A percentile compares a stretch with the other conserved stretches of the same genome.
Evolutionary conservation across 2,329 filamentous ascomycete genomes (phyloP).

Genomic region (Raffaelea albimanens): DNA sequence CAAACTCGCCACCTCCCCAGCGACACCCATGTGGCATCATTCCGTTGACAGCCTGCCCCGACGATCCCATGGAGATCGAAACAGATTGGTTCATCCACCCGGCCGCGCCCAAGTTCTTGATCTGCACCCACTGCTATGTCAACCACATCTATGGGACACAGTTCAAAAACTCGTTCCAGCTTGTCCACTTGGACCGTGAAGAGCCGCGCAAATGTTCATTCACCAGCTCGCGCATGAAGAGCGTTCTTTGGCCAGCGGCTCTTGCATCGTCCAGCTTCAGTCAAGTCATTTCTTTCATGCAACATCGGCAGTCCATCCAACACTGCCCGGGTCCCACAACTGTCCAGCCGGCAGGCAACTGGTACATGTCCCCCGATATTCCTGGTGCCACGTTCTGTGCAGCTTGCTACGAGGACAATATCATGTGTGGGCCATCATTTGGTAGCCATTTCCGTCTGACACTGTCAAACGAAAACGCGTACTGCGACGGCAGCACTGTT

Average conservation of each 20-base stretch:
- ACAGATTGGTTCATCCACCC: not conserved
- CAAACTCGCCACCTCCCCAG: no score
- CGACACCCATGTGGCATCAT: not conserved
- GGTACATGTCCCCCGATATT: not conserved
- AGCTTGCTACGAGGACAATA: not conserved
- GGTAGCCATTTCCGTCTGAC: not conserved
- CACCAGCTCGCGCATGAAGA: not conserved
- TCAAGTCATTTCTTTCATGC: not conserved
- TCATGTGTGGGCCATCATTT: not conserved
- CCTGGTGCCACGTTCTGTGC: not conserved
- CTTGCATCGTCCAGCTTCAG: not conserved
- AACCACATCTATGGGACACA: not conserved
- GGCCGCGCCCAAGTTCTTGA: not conserved
- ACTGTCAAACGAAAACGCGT: not conserved
- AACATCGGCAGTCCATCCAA: not conserved
- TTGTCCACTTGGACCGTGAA: not conserved
- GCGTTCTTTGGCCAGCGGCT: not conserved
- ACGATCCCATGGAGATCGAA: not conserved
- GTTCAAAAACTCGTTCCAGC: not conserved
- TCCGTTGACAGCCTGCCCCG: not conserved
- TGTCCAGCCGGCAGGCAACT: not conserved
- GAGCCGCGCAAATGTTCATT: not conserved
- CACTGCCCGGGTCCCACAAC: not conserved
- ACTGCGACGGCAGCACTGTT: not conserved
- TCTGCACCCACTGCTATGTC: not conserved